These are phyloP conservation scores for Chrysoporthe deuterocubensis DNA, from an alignment of 2,329 filamentous ascomycete species.

Conservation along the genomic window DNA sequence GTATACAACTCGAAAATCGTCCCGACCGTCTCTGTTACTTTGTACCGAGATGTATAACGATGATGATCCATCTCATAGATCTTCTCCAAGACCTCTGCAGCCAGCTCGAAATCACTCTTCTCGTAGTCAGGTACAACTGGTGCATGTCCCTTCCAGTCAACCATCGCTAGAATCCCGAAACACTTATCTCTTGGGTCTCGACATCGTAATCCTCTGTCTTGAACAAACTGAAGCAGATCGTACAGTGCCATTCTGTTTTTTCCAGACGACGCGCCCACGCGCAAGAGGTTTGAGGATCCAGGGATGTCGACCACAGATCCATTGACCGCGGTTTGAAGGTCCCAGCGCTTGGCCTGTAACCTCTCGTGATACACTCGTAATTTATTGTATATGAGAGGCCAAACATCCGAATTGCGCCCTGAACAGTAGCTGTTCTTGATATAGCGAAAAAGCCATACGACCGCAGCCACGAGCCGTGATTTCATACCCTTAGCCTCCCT, in stretches of 20 bases:
- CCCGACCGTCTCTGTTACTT: too few relatives aligned
- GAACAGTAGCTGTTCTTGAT: too few relatives aligned
- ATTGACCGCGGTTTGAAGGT: too few relatives aligned
- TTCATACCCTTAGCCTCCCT: accelerated
- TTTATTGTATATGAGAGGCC: too few relatives aligned
- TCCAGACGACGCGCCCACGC: not conserved
- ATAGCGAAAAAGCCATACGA: not conserved
- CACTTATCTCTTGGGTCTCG: not conserved
- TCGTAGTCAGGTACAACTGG: not conserved
- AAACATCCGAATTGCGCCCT: too few relatives aligned
- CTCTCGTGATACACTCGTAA: too few relatives aligned
- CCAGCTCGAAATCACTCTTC: not conserved
- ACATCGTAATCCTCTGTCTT: not conserved
- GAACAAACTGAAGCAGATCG: not conserved
- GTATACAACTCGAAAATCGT: too few relatives aligned
- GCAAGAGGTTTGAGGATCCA: too few relatives aligned
- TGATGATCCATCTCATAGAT: not conserved
- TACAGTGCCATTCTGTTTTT: not conserved
- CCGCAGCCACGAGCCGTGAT: too few relatives aligned
- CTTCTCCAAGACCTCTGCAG: not conserved
- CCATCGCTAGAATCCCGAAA: not conserved
- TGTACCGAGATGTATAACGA: too few relatives aligned
- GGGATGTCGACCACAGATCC: too few relatives aligned
- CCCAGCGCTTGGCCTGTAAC: too few relatives aligned
- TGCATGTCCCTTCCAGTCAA: not conserved